Conservation (phyloP, 169 alveolate genomes). For the Plasmodium yoelii region DNA sequence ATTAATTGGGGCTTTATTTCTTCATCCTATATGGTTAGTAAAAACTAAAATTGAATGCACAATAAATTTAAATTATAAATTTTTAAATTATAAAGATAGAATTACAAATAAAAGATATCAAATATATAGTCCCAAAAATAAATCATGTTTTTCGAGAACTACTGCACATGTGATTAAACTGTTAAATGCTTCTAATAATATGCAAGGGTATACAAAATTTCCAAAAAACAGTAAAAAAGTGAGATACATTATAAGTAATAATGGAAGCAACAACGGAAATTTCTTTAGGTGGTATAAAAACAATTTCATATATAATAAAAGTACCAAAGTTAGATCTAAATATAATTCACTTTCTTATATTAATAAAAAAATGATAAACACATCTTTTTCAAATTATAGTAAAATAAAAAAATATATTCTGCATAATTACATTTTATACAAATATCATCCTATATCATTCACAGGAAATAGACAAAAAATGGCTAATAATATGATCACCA, state of each 20-base stretch:
- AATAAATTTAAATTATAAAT: constrained; percentile 68
- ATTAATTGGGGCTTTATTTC: constrained; percentile 43
- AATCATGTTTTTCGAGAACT: not conserved
- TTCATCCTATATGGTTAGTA: constrained; percentile 64
- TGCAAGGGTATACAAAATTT: not conserved
- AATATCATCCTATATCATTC: constrained; percentile 60
- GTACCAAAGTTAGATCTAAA: constrained; percentile 16
- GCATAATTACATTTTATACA: constrained; percentile 57
- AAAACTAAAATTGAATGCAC: constrained; percentile 75
- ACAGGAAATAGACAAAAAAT: constrained; percentile 34
- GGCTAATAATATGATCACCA: constrained; percentile 14
- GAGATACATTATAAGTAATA: not conserved
- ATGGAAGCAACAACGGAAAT: not conserved
- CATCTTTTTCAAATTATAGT: not conserved
- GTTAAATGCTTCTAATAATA: constrained; percentile 2
- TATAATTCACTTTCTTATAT: constrained; percentile 35
- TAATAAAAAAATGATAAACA: constrained; percentile 5
- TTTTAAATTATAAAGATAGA: constrained; percentile 67
- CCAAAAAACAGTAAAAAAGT: constrained; percentile 14
- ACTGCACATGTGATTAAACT: constrained; percentile 8
- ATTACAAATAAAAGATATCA: constrained; percentile 44
- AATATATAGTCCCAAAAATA: constrained; percentile 30
- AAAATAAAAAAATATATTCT: constrained; percentile 37
- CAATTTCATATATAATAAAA: constrained; percentile 53
- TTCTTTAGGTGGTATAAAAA: constrained; percentile 21